Evolutionary conservation across 106 monocot species (phyloP).

Genomic region (Platanthera zijinensis): DNA sequence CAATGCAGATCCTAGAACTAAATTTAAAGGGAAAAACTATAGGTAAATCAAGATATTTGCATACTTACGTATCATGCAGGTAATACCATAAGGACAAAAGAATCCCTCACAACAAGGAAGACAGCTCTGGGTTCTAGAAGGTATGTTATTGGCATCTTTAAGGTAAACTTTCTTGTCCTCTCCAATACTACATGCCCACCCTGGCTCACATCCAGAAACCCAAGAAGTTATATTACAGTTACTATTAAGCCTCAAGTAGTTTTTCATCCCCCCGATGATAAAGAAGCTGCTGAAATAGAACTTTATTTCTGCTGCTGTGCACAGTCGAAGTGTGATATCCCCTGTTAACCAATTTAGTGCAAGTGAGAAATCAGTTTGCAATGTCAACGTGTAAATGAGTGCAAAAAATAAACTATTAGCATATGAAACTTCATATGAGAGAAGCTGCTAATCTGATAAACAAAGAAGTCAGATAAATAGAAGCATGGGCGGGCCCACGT

Average conservation of each 20-base stretch:
- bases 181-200: conserved; percentile 48
- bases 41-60: background rate
- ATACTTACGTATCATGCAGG: conserved; percentile 75
- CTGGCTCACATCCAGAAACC: conserved; percentile 61
- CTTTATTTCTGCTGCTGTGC: conserved; percentile 29
- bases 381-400: background rate
- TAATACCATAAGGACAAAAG: conserved; percentile 60
- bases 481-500: too few species aligned
- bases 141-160: conserved; percentile 8
- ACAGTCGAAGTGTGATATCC: conserved; percentile 28
- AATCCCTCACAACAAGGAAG: conserved; percentile 58
- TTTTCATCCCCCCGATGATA: background rate
- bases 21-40: background rate
- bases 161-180: conserved; percentile 17
- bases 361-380: background rate
- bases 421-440: background rate
- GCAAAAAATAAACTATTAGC: background rate
- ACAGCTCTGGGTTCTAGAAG: conserved; percentile 27
- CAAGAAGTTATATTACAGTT: conserved; percentile 56
- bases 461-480: background rate
- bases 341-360: conserved; percentile 17
- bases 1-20: background rate
- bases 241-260: conserved; percentile 28
- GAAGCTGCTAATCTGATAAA: background rate
- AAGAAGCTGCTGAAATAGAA: conserved; percentile 34